Evolutionary conservation across 768 basidiomycete species (phyloP).

Genomic region (Rhodotorula graminis): DNA sequence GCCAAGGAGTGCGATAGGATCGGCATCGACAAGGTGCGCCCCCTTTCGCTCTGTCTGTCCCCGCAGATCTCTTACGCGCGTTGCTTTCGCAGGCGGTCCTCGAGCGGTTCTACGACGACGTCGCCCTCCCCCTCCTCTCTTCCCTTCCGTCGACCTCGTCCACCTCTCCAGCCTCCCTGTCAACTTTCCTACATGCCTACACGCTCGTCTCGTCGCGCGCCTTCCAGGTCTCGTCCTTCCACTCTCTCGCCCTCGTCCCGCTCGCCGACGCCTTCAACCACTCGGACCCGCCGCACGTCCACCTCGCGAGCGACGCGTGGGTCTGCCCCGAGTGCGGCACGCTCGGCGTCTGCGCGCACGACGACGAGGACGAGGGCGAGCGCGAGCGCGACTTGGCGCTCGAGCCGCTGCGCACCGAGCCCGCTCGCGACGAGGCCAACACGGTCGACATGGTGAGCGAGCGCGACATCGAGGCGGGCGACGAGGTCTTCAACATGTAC

Average conservation of each 20-base stretch:
- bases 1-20: constrained; percentile 13
- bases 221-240: constrained; percentile 74
- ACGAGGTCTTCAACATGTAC: constrained; percentile 73
- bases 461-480: constrained; percentile 52
- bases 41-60: not conserved
- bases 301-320: constrained; percentile 54
- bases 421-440: constrained; percentile 38
- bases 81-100: not conserved
- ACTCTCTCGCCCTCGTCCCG: constrained; percentile 75
- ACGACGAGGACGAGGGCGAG: constrained; percentile 45
- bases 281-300: constrained; percentile 47
- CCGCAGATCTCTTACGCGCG: no score
- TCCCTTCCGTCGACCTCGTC: not conserved
- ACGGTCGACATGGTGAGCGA: constrained; percentile 65
- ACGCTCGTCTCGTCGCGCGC: constrained; percentile 73
- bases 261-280: constrained; percentile 64
- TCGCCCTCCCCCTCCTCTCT: constrained; percentile 1
- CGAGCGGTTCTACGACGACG: not conserved
- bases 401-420: not conserved
- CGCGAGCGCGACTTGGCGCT: not conserved
- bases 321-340: constrained; percentile 72
- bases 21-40: constrained; percentile 13
- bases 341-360: constrained; percentile 64
- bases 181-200: constrained; percentile 56
- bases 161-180: constrained; percentile 4